phyloP scores from a whole-genome alignment of 495 filamentous ascomycete genomes.

The Niebla homalea region DNA sequence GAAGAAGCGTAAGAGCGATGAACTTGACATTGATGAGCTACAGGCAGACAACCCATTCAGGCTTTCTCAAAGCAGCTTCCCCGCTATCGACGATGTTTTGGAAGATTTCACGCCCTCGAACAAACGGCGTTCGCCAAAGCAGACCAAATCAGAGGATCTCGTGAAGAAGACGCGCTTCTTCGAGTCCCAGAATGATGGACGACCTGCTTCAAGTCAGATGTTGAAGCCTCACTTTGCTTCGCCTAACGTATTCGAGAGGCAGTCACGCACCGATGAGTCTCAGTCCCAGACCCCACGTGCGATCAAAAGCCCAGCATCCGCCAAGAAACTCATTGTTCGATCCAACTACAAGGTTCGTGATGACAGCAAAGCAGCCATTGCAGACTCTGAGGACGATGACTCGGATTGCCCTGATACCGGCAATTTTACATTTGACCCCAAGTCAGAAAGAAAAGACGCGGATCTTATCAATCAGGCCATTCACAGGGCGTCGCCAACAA shows the following conservation, averaged over 20 bases:
- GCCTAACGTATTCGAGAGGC: too few relatives aligned
- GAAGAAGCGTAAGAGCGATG: conserved; percentile 64
- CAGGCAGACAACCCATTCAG: conserved; percentile 6
- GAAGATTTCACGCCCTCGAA: conserved; percentile 20
- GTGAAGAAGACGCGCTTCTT: not conserved
- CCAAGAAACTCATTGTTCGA: too few relatives aligned
- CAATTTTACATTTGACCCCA: too few relatives aligned
- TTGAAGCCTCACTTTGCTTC: too few relatives aligned
- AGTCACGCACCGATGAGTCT: too few relatives aligned
- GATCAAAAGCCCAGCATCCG: too few relatives aligned
- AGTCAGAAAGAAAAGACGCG: too few relatives aligned
- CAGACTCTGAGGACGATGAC: conserved; percentile 35
- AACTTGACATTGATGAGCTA: conserved; percentile 39
- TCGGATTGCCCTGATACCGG: not conserved
- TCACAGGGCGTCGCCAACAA: not conserved
- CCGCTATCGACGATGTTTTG: conserved; percentile 20
- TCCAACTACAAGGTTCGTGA: not conserved
- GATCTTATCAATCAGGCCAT: too few relatives aligned
- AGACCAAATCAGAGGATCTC: conserved; percentile 8
- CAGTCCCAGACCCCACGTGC: too few relatives aligned
- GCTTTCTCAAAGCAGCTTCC: conserved; percentile 17
- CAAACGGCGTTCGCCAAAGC: not conserved
- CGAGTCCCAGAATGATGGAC: too few relatives aligned
- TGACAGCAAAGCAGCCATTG: conserved; percentile 14
- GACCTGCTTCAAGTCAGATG: too few relatives aligned